Percentiles rank a stretch among this genome's conserved stretches.
phyloP scores from a whole-genome alignment of 768 basidiomycete genomes.

The Lentinula raphanica region DNA sequence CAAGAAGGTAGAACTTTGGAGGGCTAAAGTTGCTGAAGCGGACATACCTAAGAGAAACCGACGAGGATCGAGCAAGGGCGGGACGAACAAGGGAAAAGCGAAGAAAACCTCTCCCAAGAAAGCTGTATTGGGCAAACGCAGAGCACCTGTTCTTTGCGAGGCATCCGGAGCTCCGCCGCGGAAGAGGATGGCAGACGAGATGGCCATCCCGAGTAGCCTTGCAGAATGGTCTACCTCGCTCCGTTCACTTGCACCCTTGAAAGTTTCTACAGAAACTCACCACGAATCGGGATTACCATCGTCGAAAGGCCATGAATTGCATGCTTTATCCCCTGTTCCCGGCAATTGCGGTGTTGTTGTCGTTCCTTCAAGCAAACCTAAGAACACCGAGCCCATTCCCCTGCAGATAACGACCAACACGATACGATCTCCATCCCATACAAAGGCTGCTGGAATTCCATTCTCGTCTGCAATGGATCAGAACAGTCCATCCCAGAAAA shows the following conservation, averaged over 20 bases:
- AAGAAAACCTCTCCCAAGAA: not conserved
- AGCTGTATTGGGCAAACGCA: not conserved
- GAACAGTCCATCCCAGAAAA: too few relatives aligned
- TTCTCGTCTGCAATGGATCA: not conserved
- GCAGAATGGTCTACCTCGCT: not conserved
- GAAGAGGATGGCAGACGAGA: not conserved
- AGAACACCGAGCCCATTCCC: not conserved
- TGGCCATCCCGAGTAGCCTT: not conserved
- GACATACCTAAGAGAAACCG: not conserved
- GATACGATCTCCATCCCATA: not conserved
- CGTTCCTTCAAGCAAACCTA: not conserved
- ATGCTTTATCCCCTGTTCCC: not conserved
- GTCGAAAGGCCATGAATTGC: too few relatives aligned
- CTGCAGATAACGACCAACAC: not conserved
- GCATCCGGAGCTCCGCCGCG: not conserved
- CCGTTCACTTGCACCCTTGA: too few relatives aligned
- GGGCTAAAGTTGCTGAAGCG: not conserved
- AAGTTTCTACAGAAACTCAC: not conserved
- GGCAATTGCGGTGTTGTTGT: not conserved
- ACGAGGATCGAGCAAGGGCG: not conserved
- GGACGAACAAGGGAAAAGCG: too few relatives aligned
- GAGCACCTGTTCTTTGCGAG: too few relatives aligned
- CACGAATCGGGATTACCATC: not conserved
- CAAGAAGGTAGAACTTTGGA: not conserved
- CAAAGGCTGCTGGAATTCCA: not conserved